Conservation (phyloP, 2,329 filamentous ascomycete genomes). For the Pestalotiopsis fici region DNA sequence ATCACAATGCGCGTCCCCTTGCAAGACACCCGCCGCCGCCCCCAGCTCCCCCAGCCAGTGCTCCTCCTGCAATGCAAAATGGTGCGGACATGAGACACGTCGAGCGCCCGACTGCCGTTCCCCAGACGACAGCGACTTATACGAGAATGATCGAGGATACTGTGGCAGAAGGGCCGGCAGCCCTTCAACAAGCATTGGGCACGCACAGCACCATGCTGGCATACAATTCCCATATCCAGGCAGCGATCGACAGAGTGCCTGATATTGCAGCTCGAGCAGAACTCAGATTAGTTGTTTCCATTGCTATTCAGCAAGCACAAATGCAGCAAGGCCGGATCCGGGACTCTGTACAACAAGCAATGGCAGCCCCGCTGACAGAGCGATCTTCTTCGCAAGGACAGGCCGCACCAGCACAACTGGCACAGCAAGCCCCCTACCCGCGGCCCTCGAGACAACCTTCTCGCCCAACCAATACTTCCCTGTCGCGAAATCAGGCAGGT, state of each 20-base stretch:
- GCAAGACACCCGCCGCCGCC: conserved; percentile 16
- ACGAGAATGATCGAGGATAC: conserved; percentile 54
- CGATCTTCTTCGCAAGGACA: not conserved
- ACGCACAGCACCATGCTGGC: conserved; percentile 50
- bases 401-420: not conserved
- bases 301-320: conserved; percentile 46
- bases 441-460: not conserved
- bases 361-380: not conserved
- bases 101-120: conserved; percentile 31
- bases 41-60: conserved; percentile 21
- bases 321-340: conserved; percentile 39
- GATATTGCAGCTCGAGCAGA: conserved; percentile 49
- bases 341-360: conserved; percentile 25
- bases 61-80: conserved; percentile 24
- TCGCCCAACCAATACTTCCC: not conserved
- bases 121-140: conserved; percentile 42
- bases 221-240: conserved; percentile 49
- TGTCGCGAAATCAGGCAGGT: not conserved
- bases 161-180: conserved; percentile 49
- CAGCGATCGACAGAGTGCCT: conserved; percentile 51
- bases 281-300: conserved; percentile 50
- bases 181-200: conserved; percentile 45
- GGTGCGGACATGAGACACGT: conserved; percentile 26
- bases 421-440: not conserved
- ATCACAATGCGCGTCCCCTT: conserved; percentile 10